Evolutionary conservation across 1,284 basidiomycete species (phyloP), one percentile per base, ranked within the genome.

Genomic region (Tilletia walkeri): DNA sequence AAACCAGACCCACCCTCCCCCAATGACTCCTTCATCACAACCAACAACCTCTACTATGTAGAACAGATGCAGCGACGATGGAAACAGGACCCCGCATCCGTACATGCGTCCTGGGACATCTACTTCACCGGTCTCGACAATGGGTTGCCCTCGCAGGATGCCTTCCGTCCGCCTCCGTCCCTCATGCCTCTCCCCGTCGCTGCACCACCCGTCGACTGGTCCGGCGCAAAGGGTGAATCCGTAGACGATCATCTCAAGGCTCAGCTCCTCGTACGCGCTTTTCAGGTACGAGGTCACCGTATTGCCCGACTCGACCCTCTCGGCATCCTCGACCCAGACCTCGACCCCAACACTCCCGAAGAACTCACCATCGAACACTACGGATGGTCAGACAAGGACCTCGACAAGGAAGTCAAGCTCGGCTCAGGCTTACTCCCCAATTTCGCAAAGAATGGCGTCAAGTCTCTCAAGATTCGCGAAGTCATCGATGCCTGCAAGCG

Each of bases 251-350:
- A 98, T 86, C 86, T 99, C 76, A 99, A 97, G 88, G 94, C 93
- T 72, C 80, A 81, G 70, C 78, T 81, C 45, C 80, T 81, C 61
- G 80, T 98, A 71, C 91, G 95, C 78, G 95, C 96, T 6, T 99
- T 96, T 86, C 95, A 99, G 90, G 95, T 99, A 39, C 92, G 95
- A 71, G 95, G 96, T 47, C 96, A 99, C 84, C 93, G 96, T 83
- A 89, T 95, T 76, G 96, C 95, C 69, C 91, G 95, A 78, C 88
- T 99, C 72, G 95, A 99, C 83, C 95, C 95, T 48, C 89, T 99
- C 38, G 93, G 93, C 59, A 95, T 99, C 80, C 87, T 92, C 72
- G 90, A 95, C 80, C 88, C 93, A 65, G 95, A 98, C 83, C 89
- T 96, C 67, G 80, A 79, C 69, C 69, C 73, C 69, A 74, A 74